A percentile compares a stretch with the other conserved stretches of the same genome.
These are phyloP conservation scores for Penicillium waksmanii DNA, from an alignment of 495 filamentous ascomycete genomes.

Conservation along the genomic window DNA sequence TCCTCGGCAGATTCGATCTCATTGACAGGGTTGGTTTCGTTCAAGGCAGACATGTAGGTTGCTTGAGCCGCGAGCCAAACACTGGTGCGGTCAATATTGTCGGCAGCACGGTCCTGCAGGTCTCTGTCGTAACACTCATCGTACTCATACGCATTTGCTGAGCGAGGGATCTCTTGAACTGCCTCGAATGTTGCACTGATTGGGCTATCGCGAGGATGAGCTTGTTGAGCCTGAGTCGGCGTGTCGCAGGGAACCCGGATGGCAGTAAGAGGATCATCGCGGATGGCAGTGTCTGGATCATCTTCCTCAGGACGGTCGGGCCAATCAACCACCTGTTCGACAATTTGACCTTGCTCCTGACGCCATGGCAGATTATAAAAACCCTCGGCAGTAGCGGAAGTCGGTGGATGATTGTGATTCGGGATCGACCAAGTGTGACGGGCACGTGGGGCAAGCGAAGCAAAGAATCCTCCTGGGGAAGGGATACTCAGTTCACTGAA, in stretches of 20 bases:
- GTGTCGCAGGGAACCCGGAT: constrained; percentile 39
- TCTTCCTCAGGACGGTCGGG: constrained; percentile 48
- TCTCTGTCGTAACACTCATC: constrained; percentile 70
- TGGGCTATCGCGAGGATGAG: constrained; percentile 29
- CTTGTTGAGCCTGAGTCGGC: constrained; percentile 24
- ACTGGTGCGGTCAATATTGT: constrained; percentile 76
- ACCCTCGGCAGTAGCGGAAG: constrained; percentile 77
- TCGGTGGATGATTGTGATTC: constrained; percentile 56
- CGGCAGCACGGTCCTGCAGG: constrained; percentile 64
- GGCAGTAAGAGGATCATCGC: constrained; percentile 67
- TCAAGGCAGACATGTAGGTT: constrained; percentile 73
- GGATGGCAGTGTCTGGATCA: constrained; percentile 48
- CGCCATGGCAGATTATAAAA: constrained; percentile 85
- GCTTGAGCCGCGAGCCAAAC: constrained; percentile 81
- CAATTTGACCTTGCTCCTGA: constrained; percentile 49
- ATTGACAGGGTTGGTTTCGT: constrained; percentile 62
- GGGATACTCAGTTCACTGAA: constrained; percentile 79
- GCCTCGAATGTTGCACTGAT: constrained; percentile 35
- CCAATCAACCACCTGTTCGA: constrained; percentile 72
- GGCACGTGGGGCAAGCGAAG: constrained; percentile 70
- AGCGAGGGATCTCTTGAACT: constrained; percentile 41
- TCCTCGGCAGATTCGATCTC: constrained; percentile 42
- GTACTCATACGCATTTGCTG: constrained; percentile 59
- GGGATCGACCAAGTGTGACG: constrained; percentile 76
- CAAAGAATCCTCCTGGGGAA: constrained; percentile 90